These are phyloP conservation scores for Tulasnella calospora DNA, from an alignment of 768 basidiomycete species.

Conservation along the genomic window DNA sequence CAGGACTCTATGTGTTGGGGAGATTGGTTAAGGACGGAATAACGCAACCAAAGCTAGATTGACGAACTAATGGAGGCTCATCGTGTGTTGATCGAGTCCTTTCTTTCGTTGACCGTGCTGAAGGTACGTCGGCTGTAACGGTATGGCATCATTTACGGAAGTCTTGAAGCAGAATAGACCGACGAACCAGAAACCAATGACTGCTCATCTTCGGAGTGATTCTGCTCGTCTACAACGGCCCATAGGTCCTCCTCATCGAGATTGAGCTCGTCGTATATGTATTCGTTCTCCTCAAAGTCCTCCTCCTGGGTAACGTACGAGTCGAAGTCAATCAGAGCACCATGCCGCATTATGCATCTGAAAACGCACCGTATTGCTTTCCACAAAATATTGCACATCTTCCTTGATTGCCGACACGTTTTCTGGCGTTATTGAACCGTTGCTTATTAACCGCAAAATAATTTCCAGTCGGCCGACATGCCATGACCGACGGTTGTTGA, in stretches of 20 bases:
- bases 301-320: constrained; percentile 61
- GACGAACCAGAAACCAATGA: constrained; percentile 44
- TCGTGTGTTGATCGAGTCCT: constrained; percentile 44
- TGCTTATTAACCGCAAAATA: constrained; percentile 87
- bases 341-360: constrained; percentile 9
- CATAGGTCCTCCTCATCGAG: constrained; percentile 92
- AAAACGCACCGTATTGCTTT: constrained; percentile 80
- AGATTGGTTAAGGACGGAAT: neutral
- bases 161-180: neutral
- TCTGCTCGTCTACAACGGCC: constrained; percentile 64
- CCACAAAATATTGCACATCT: constrained; percentile 93
- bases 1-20: constrained; percentile 24
- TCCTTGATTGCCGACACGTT: constrained; percentile 80
- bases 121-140: constrained; percentile 46
- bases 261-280: constrained; percentile 95
- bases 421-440: constrained; percentile 80
- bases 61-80: constrained; percentile 38
- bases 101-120: constrained; percentile 64
- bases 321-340: constrained; percentile 20
- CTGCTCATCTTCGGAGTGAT: constrained; percentile 65
- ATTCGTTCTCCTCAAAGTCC: constrained; percentile 94
- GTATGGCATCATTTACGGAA: neutral
- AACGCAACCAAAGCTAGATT: neutral
- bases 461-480: constrained; percentile 90
- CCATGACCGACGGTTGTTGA: constrained; percentile 95